Base-by-base conservation (phyloP, 768 basidiomycete genomes). In the Kwoniella shandongensis region DNA sequence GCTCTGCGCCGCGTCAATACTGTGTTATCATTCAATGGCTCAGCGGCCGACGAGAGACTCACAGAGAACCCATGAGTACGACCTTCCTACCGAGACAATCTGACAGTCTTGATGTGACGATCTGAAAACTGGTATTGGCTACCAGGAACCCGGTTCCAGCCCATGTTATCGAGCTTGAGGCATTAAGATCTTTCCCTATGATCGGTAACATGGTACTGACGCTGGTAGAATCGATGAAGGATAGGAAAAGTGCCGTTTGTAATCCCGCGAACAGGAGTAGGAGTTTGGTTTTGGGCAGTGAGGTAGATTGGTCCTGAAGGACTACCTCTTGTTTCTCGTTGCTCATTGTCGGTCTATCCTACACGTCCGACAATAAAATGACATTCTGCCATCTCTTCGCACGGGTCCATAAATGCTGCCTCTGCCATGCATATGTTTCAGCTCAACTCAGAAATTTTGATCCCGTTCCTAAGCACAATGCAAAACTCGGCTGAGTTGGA, bases 101-200 rank as follows among this genome's bases (percentile, higher is more conserved):
- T 29, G 55, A 56, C n/a, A 70, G 42, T 2, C 68, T 44, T 12
- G 59, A 69, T 12, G 52, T 63, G 38, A 71, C 56, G 44, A 70
- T 57, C 44, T 73, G 71, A 47, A 63, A 63, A 6, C 63, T 51
- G 1, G 70, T 72, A 46, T 74, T 74, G 32, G 70, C 70, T 10
- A 74, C 59, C 30, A 75, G 51, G 58, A 67, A 75, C 3, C 67
- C 47, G 12, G 73, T 73, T 1, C 73, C 73, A 18, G 68, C 65
- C 73, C 73, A 75, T 22, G 59, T 54, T 41, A 75, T 75, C 3
- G 69, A 67, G 4, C 50, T 36, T 17, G 57, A 44, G 1, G 68
- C 69, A 30, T 61, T 44, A 8, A 75, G 54, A 26, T 65, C 73
- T 11, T 35, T 40, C 4, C 60, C 73, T 18, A 75, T 69, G 15